Base-by-base conservation (phyloP, 805 yeast species). In the Schwanniomyces sp. region DNA sequence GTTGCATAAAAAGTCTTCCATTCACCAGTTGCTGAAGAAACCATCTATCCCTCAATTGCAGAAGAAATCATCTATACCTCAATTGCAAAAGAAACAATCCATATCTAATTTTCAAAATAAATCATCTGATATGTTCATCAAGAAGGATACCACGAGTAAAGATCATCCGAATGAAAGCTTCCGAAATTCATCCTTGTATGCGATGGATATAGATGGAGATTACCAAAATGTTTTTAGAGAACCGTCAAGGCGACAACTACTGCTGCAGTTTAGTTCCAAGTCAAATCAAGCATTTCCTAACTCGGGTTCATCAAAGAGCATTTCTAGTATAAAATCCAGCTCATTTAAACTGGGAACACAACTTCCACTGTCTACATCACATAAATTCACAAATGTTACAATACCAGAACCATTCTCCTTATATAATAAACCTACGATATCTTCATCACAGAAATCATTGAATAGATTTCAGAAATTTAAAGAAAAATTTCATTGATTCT, bases 391-490 rank as follows among this genome's bases (percentile, higher is more conserved):
- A 4, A 40, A 40, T 21, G 34, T 44, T 48, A 67, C 71, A 1
- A 49, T 60, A 7, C 69, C 70, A 9, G 54, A 63, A 42, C 69
- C 70, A 17, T 62, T 61, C 46, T 55, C 65, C 10, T 49, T 63
- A 25, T 67, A 66, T 47, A 59, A 65, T 51, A 64, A 66, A 52
- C 78, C 78, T 2, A 73, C 78, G 8, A 61, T 73, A 3, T 69
- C 76, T 7, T 67, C 73, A 39, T 64, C 70, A 3, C 74, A 69
- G 47, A 70, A 70, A 51, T 61, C 69, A n/a, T 50, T 69, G 44
- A 64, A 63, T 49, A 64, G 64, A 47, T 69, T 66, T 42, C 68
- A 67, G 50, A 51, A 62, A 40, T 70, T 69, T 51, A 69, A 66
- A 52, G 63, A 59, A 46, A 57, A 60, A 44, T 69, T 69, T 45